Base-by-base conservation (phyloP, 2,329 filamentous ascomycete genomes). In the Trichophyton simii region DNA sequence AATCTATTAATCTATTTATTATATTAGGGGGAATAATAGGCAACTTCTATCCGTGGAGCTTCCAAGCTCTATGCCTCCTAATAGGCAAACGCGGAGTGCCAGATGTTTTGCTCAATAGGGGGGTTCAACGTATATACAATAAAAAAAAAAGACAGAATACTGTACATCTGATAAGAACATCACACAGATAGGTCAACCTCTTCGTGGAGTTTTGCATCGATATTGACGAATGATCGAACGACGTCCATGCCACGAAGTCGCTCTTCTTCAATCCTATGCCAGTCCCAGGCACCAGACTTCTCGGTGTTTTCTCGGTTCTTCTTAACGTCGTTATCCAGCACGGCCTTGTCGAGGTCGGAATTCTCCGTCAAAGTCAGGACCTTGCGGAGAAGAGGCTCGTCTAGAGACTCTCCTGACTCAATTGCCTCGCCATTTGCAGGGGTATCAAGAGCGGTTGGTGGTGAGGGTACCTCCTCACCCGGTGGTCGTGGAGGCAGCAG, bases 401-500 rank as follows among this genome's bases (percentile, higher is more conserved):
- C 70, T 2, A 68, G 68, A 2, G 67, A 66, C 15, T 70, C 68
- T 9, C 66, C 63, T 7, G 69, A 70, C 13, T 68, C 68, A 42
- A 74, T 69, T 3, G 70, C 73, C 34, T 75, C 72, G 2, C 68
- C 68, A 22, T 64, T 70, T 4, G 44, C 59, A 9, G 63, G 63
- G 2, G 63, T 61, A 13, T 63, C 62, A 57, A 52, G 58, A 15
- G 73, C 69, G 1, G 73, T 72, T 18, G 66, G 71, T 25, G 68
- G 70, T 5, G 72, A 70, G 36, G 70, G 68, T 59, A 66, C 59
- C 61, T 72, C 67, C 36, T 64, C 65, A 4, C 85, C 86, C 9
- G 82, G 84, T 0, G 90, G 89, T 57, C 85, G 80, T 62, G 81
- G 76, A 0, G 94, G 94, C 58, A 97, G 76, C 71, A 96, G 77